Evolutionary conservation across 345 rosid species (phyloP), one percentile per base, ranked within the genome.

Genomic region (Tarenaya hassleriana): DNA sequence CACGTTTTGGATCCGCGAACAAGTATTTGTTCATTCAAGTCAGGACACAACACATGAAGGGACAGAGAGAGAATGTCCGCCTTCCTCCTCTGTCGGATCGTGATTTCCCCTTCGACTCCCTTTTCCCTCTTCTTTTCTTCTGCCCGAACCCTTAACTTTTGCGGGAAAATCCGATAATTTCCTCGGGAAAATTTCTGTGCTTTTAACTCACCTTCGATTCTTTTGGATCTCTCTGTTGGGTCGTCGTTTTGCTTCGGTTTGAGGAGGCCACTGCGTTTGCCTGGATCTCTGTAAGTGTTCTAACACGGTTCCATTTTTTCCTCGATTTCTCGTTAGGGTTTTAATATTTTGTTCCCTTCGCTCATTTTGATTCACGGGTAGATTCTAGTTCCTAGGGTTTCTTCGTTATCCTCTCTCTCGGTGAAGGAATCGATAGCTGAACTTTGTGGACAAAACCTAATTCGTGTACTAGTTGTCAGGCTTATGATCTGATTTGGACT

Each of bases 261-360:
- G 48, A 45, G 14, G 41, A 38, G 34, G 35, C 42, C 17, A n/a
- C 39, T 40, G 12, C 24, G 46, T 42, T 41, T 58, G 4, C 14
- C n/a, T 41, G 37, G 48, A 65, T 65, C 58, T 50, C 6, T 40
- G 65, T 59, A 59, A 66, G 60, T 66, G 7, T 7, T 53, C 13
- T 45, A 20, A 33, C 46, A 66, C 58, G 59, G 61, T 66, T 65
- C 41, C 47, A 43, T 47, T 50, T 2, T 52, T 54, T 59, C 17
- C 38, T 46, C 46, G 52, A 52, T 10, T 50, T 51, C 14, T 48
- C 15, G 17, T 39, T 16, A 20, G 54, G 20, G 50, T 10, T 46
- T 12, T 43, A n/a, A n/a, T n/a, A n/a, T 35, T 15, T 24, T 24
- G 2, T 15, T 29, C 24, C 6, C 14, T 10, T 1, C 37, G 34